These are phyloP conservation scores for Radiomyces spectabilis DNA, from an alignment of 192 early-diverging fungal species.

Conservation along the genomic window DNA sequence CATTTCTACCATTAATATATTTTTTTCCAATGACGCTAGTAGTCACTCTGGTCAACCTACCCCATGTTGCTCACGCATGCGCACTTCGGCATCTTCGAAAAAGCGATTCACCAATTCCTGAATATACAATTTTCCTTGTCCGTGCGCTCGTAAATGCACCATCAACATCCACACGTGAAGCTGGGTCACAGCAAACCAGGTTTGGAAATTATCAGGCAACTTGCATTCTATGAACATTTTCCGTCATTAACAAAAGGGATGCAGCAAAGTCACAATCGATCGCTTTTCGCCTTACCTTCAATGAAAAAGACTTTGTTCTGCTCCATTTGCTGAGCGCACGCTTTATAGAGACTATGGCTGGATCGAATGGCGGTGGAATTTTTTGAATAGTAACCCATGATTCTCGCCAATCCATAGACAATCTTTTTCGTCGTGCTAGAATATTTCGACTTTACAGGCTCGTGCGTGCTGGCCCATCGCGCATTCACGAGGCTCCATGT, in stretches of 20 bases:
- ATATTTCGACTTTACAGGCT: too few species aligned
- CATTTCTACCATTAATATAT: too few species aligned
- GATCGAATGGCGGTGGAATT: conserved; percentile 44
- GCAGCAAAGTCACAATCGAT: conserved; percentile 5
- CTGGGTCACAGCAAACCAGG: conserved; percentile 88
- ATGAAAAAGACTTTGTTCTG: conserved; percentile 41
- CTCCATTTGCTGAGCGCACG: conserved; percentile 38
- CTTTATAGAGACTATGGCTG: conserved; percentile 39
- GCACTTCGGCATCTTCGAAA: conserved; percentile 82
- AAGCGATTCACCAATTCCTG: conserved; percentile 84
- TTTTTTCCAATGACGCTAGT: too few species aligned
- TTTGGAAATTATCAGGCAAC: conserved; percentile 84
- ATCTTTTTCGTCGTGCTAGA: conserved; percentile 27
- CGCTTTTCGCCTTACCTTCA: conserved; percentile 20
- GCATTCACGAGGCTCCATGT: too few species aligned
- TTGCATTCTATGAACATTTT: conserved; percentile 36
- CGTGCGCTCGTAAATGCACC: conserved; percentile 70
- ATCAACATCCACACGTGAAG: conserved; percentile 93
- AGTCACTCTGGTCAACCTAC: too few species aligned
- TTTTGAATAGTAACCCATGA: conserved; percentile 44
- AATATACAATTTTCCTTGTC: conserved; percentile 70
- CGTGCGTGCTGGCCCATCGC: too few species aligned
- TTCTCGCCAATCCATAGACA: conserved; percentile 33
- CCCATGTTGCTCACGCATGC: conserved; percentile 74
- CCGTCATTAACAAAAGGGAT: neutral